Base-by-base conservation (phyloP, 1,139 yeast genomes). In the Meyerozyma carpophila region DNA sequence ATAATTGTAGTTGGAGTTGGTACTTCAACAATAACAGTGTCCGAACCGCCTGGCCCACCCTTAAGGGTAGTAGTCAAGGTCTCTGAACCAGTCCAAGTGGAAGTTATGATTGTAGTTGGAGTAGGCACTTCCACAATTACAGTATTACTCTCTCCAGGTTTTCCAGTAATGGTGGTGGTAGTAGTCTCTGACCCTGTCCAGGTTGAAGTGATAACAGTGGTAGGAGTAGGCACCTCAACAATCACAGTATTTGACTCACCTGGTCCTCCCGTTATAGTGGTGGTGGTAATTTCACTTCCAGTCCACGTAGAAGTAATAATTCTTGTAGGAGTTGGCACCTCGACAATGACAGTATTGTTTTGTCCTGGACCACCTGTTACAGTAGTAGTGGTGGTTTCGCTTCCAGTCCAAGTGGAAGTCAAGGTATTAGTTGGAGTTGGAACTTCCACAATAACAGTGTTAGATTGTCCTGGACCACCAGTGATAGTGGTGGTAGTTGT, bases 291-390 rank as follows among this genome's bases (percentile, higher is more conserved):
- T 2, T 3, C 36, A 4, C 43, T 24, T 8, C 51, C 51, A 16
- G 50, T 40, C 50, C 55, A 51, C 2, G 52, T 43, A 8, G 41
- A 10, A 5, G 58, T 57, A 8, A 42, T 27, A 7, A 59, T 54
- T 3, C 43, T 42, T 4, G 51, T 48, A 14, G 47, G 48, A 16
- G 46, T 41, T 3, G 55, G 41, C 25, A 31, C 5, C 32, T 28
- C 20, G 40, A 41, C 51, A 2, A 52, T 39, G 4, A 32, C 32
- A n/a, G 47, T 40, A 21, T 40, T 45, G 14, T 50, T 48, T n/a
- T 34, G 49, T 24, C 54, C 54, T 1, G 51, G 48, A 3, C 43
- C 20, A 6, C 47, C 57, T 4, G 48, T 41, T 1, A 39, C 18
- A 1, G 61, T 56, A 16, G 47, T 39, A 16, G 49, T 44, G 7